Evolutionary conservation across 345 rosid genomes (phyloP), one percentile per base, ranked within the genome.

Genomic region (Linum lewisii): DNA sequence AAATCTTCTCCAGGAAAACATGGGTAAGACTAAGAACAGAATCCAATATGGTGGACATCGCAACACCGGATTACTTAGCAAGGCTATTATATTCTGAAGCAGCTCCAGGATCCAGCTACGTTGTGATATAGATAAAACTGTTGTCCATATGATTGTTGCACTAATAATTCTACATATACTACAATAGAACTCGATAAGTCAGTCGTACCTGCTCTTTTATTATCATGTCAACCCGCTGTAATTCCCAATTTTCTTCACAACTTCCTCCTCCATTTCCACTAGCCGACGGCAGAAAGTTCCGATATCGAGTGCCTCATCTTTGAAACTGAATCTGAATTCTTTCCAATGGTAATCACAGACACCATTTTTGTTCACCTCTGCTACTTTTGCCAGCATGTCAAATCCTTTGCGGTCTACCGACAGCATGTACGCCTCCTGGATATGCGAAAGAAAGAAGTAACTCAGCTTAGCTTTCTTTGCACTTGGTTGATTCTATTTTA

Each of bases 261-360:
- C 84, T 51, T 79, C 88, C 69, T 87, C 81, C 74, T 87, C 95
- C 91, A 84, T 84, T 55, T 75, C 75, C 63, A 79, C 76, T 14
- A 87, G 84, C 60, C 69, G 81, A n/a, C 45, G 68, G 63, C 91
- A 87, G 61, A 87, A 84, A 4, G 74, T 64, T 67, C 72, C 81
- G 5, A 82, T 58, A 65, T 87, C 84, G 22, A 42, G 51, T 32
- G 81, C 85, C 56, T 82, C 84, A 62, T 79, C 84, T 70, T 79
- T 68, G 71, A 87, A 79, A 26, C 73, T 63, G 50, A 87, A 72
- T 58, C 87, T 77, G 68, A 69, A 82, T 69, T 87, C 84, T 66
- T 80, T 84, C 95, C 95, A 84, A 18, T 70, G 71, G 72, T 72
- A 82, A 64, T 72, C 82, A 45, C 45, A 75, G 13, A 26, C 63